Conservation (phyloP, 139 green algal species). For the Gonium pectorale region DNA sequence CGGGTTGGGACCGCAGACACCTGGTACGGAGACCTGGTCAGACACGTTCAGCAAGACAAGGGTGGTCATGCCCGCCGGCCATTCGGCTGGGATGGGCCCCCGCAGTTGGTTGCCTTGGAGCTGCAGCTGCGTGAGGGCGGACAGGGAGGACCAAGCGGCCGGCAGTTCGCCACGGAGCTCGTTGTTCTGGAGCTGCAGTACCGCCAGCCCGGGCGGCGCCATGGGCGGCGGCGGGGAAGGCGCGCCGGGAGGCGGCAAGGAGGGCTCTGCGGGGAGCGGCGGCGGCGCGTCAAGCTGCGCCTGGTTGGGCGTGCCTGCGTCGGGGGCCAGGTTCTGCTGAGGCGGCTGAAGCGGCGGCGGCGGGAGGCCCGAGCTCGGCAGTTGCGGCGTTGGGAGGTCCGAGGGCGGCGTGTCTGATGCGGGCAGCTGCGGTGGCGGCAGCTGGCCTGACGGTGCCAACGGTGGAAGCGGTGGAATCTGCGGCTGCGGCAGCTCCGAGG, state of each 20-base stretch:
- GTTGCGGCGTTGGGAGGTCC: too few species aligned
- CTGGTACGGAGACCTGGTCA: neutral
- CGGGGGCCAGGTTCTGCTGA: too few species aligned
- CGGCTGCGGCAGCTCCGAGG: too few species aligned
- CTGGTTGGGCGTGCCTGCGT: too few species aligned
- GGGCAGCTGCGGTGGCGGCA: neutral
- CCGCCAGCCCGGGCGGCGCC: neutral
- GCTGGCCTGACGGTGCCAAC: neutral
- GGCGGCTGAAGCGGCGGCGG: too few species aligned
- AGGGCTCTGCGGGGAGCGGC: too few species aligned
- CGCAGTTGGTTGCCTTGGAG: constrained; percentile 26
- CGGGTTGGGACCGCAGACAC: constrained; percentile 18
- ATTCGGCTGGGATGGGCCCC: neutral
- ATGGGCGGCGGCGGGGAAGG: neutral
- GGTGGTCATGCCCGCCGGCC: neutral
- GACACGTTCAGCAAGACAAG: neutral
- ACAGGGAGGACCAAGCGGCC: constrained; percentile 3
- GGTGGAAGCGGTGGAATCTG: too few species aligned
- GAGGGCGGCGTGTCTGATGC: too few species aligned
- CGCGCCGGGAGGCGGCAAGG: too few species aligned
- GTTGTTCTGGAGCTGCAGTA: constrained; percentile 33
- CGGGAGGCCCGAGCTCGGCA: too few species aligned
- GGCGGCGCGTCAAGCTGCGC: too few species aligned
- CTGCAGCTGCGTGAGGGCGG: neutral
- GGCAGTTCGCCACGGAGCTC: constrained; percentile 9